These are phyloP conservation scores for Nemophila menziesii DNA, from an alignment of 257 asterid genomes.

Conservation along the genomic window DNA sequence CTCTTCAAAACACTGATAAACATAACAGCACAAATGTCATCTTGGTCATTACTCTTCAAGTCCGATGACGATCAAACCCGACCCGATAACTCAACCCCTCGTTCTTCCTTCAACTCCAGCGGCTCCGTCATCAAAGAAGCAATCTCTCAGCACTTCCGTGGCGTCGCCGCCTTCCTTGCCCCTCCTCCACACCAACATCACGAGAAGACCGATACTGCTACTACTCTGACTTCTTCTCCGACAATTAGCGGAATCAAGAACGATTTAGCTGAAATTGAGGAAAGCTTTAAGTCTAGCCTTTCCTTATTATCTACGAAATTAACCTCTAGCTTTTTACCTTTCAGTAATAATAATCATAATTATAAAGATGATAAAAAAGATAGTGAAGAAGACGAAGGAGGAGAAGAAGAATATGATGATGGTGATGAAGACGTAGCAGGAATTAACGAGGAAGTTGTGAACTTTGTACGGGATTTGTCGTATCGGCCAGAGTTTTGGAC, in stretches of 20 bases:
- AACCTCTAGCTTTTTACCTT: slow-evolving; percentile 40
- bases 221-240: slow-evolving; percentile 20
- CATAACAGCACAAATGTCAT: slow-evolving; percentile 34
- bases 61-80: slow-evolving; percentile 24
- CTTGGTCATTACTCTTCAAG: slow-evolving; percentile 48
- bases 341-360: slow-evolving; percentile 17
- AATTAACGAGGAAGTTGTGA: slow-evolving; percentile 45
- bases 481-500: slow-evolving; percentile 59
- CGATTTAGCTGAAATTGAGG: slow-evolving; percentile 68
- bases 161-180: slow-evolving; percentile 59
- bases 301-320: slow-evolving; percentile 54
- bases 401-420: slow-evolving; percentile 19
- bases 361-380: slow-evolving; percentile 12
- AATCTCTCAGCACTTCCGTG: slow-evolving; percentile 36
- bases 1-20: too few relatives aligned
- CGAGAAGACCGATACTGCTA: neutral
- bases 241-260: slow-evolving; percentile 45
- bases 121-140: slow-evolving; percentile 28
- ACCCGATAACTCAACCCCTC: slow-evolving; percentile 2
- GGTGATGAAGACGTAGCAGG: slow-evolving; percentile 29
- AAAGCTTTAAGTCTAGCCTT: slow-evolving; percentile 43
- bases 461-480: slow-evolving; percentile 38
- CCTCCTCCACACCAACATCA: slow-evolving; percentile 29
- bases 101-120: slow-evolving; percentile 14
- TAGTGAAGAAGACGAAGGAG: slow-evolving; percentile 17